Evolutionary conservation across 2,329 filamentous ascomycete species (phyloP).

Genomic region (Fusarium circinatum): DNA sequence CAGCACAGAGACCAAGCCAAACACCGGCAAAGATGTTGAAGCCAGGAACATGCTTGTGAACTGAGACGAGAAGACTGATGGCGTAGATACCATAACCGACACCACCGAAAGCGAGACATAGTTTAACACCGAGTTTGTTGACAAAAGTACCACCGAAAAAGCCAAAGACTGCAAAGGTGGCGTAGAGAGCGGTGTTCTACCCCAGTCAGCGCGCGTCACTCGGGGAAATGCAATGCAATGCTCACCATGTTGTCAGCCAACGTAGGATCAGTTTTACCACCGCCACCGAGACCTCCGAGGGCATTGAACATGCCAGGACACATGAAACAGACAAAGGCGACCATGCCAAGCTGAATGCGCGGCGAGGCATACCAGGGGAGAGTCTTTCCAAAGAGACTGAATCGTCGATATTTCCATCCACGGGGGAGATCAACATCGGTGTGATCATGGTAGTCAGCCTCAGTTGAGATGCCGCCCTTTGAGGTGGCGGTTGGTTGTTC

Average conservation of each 20-base stretch:
- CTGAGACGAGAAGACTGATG: constrained; percentile 72
- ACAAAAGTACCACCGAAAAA: constrained; percentile 79
- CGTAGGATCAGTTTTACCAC: constrained; percentile 60
- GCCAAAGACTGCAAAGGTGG: constrained; percentile 73
- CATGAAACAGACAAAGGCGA: constrained; percentile 65
- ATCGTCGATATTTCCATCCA: constrained; percentile 40
- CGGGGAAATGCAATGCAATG: background rate
- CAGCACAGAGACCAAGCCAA: constrained; percentile 80
- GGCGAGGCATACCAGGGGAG: constrained; percentile 76
- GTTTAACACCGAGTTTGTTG: constrained; percentile 76
- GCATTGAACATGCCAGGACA: constrained; percentile 81
- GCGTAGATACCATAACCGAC: constrained; percentile 81
- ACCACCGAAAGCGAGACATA: constrained; percentile 75
- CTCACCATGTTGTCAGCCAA: constrained; percentile 51
- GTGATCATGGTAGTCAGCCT: constrained; percentile 22
- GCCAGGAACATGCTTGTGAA: constrained; percentile 62
- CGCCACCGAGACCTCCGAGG: constrained; percentile 71
- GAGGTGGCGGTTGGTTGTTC: constrained; percentile 4
- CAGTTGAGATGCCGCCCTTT: constrained; percentile 12
- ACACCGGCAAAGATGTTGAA: constrained; percentile 75
- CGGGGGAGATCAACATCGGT: constrained; percentile 22
- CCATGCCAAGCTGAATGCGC: constrained; percentile 75
- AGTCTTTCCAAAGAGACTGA: constrained; percentile 28
- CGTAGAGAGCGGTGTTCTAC: constrained; percentile 71
- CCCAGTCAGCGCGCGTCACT: background rate